Percentiles rank a stretch among this genome's conserved stretches.
phyloP scores from a whole-genome alignment of 176 grass and related monocot species.

The Rhynchospora pubera region DNA sequence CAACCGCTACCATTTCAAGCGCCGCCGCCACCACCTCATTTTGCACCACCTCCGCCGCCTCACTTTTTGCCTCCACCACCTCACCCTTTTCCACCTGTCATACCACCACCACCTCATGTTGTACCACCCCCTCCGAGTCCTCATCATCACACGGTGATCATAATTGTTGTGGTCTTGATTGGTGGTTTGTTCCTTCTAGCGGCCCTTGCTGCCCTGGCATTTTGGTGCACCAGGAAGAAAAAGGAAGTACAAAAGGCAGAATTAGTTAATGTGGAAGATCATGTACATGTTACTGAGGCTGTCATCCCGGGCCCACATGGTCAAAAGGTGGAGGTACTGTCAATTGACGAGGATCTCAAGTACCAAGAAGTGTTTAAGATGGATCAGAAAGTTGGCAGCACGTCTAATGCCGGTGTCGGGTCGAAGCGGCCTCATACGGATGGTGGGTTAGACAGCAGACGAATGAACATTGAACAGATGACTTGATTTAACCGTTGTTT shows the following conservation, averaged over 20 bases:
- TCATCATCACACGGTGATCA: slow-evolving; percentile 39
- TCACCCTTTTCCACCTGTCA: slow-evolving; percentile 23
- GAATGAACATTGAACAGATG: background rate
- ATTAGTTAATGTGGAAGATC: slow-evolving; percentile 46
- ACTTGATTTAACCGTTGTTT: background rate
- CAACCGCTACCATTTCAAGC: slow-evolving; percentile 26
- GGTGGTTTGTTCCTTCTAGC: slow-evolving; percentile 57
- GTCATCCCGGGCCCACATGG: slow-evolving; percentile 32
- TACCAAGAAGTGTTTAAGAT: slow-evolving; percentile 45
- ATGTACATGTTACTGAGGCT: slow-evolving; percentile 42
- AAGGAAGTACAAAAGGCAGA: slow-evolving; percentile 29
- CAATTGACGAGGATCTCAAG: slow-evolving; percentile 59
- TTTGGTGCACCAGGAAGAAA: slow-evolving; percentile 68
- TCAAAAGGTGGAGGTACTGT: slow-evolving; percentile 13
- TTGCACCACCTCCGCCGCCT: background rate
- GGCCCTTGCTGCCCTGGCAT: slow-evolving; percentile 42
- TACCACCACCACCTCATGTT: slow-evolving; percentile 2
- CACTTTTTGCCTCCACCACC: slow-evolving; percentile 18
- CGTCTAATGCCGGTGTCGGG: background rate
- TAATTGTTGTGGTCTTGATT: slow-evolving; percentile 57
- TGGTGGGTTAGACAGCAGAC: background rate
- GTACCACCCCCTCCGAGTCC: slow-evolving; percentile 41
- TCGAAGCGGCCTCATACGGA: background rate
- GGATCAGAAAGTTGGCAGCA: slow-evolving; percentile 22
- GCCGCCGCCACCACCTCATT: slow-evolving; percentile 8